phyloP scores from a whole-genome alignment of 202 grass and related monocot species.

The Schoenoplectus tabernaemontani region DNA sequence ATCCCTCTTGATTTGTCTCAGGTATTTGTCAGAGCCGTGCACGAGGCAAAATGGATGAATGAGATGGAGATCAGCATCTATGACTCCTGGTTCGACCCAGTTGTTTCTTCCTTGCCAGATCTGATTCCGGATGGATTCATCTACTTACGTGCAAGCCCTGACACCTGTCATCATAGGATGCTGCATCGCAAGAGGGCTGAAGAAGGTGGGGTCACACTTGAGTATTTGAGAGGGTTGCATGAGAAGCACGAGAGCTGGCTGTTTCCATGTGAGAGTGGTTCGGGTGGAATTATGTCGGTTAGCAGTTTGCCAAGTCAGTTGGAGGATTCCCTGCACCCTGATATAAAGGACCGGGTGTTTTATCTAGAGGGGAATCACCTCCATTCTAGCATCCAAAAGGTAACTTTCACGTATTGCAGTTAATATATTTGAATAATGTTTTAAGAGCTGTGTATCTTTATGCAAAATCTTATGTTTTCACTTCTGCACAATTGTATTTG shows the following conservation, averaged over 20 bases:
- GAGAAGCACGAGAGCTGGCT: constrained; percentile 98
- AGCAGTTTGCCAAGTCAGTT: constrained; percentile 54
- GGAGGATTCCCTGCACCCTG: constrained; percentile 54
- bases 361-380: constrained; percentile 87
- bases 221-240: constrained; percentile 87
- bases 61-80: constrained; percentile 99
- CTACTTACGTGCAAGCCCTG: constrained; percentile 85
- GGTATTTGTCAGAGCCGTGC: constrained; percentile 94
- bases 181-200: constrained; percentile 71
- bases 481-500: background rate
- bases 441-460: background rate
- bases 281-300: constrained; percentile 52
- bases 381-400: constrained; percentile 90
- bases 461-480: background rate
- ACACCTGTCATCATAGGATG: constrained; percentile 93
- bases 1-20: constrained; percentile 23
- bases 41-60: constrained; percentile 99
- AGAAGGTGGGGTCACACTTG: constrained; percentile 77
- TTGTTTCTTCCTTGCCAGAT: constrained; percentile 78
- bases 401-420: constrained; percentile 11
- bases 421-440: background rate
- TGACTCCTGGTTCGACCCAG: constrained; percentile 95
- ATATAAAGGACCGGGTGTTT: constrained; percentile 72
- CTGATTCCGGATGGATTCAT: constrained; percentile 96
- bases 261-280: constrained; percentile 48